phyloP scores from a whole-genome alignment of 139 green algal species.

The Asterochloris erici region DNA sequence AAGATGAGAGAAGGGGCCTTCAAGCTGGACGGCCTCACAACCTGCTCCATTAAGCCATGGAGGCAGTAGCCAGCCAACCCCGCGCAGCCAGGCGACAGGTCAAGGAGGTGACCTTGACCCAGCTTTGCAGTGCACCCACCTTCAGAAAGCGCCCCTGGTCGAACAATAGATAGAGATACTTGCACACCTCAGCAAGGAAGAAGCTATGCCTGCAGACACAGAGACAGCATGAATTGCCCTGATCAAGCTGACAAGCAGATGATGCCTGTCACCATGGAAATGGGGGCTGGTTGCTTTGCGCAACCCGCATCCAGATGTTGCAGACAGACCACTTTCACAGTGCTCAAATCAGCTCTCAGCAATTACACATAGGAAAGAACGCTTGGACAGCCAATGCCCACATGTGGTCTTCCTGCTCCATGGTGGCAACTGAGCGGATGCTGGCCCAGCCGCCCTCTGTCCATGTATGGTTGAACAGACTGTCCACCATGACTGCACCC shows the following conservation, averaged over 20 bases:
- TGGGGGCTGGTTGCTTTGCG: too few relatives aligned
- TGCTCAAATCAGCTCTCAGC: too few relatives aligned
- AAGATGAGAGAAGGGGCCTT: background rate
- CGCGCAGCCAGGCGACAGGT: too few relatives aligned
- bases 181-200: conserved; percentile 23
- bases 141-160: conserved; percentile 16
- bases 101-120: background rate
- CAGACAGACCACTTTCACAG: too few relatives aligned
- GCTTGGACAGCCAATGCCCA: too few relatives aligned
- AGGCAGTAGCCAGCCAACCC: background rate
- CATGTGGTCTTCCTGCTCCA: conserved; percentile 18
- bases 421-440: conserved; percentile 16
- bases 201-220: background rate
- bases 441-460: conserved; percentile 18
- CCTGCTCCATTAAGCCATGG: background rate
- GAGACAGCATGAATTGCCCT: too few relatives aligned
- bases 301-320: too few relatives aligned
- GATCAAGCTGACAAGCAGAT: too few relatives aligned
- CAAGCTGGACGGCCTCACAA: background rate
- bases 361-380: too few relatives aligned
- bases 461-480: conserved; percentile 1
- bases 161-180: conserved; percentile 20
- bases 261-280: too few relatives aligned
- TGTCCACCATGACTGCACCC: conserved; percentile 4
- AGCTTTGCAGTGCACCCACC: background rate